These are phyloP conservation scores for Aspergillus baeticus DNA, from an alignment of 495 filamentous ascomycete species.

Conservation along the genomic window DNA sequence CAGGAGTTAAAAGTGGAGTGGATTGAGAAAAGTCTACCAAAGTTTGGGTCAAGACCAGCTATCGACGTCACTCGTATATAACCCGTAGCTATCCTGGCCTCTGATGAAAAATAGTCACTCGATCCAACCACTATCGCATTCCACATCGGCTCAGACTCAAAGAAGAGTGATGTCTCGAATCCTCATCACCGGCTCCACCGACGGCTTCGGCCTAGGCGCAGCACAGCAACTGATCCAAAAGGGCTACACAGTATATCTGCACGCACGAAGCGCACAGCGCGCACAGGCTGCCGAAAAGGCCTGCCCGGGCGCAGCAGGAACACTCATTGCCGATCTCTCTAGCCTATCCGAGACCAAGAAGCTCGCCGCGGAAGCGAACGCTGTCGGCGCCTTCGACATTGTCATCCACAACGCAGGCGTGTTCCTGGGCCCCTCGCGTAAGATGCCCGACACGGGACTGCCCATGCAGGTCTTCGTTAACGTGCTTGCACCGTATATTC, in stretches of 20 bases:
- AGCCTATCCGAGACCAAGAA: conserved; percentile 15
- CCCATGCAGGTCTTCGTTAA: conserved; percentile 21
- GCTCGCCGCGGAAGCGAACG: conserved; percentile 22
- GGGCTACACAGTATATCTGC: conserved; percentile 23
- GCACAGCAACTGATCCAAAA: conserved; percentile 16
- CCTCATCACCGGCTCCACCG: conserved; percentile 19
- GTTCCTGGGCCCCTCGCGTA: conserved; percentile 17
- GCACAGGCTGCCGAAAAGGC: conserved; percentile 15
- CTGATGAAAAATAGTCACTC: background rate
- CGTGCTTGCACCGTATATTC: conserved; percentile 21
- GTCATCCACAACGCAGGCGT: conserved; percentile 23
- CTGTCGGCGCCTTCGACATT: conserved; percentile 20
- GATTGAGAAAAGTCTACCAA: background rate
- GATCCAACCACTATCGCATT: background rate
- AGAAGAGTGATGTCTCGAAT: conserved; percentile 12
- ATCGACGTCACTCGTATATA: background rate
- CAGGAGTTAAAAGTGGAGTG: background rate
- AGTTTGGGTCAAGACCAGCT: too few species aligned
- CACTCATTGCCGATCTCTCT: conserved; percentile 20
- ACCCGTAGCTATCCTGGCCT: background rate
- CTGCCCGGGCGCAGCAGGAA: conserved; percentile 22
- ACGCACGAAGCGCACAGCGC: conserved; percentile 20
- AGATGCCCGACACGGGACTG: conserved; percentile 14
- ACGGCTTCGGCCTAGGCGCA: conserved; percentile 20
- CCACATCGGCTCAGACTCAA: too few species aligned